Evolutionary conservation across 2,329 filamentous ascomycete species (phyloP).

Genomic region (Ophiocordyceps sinensis): DNA sequence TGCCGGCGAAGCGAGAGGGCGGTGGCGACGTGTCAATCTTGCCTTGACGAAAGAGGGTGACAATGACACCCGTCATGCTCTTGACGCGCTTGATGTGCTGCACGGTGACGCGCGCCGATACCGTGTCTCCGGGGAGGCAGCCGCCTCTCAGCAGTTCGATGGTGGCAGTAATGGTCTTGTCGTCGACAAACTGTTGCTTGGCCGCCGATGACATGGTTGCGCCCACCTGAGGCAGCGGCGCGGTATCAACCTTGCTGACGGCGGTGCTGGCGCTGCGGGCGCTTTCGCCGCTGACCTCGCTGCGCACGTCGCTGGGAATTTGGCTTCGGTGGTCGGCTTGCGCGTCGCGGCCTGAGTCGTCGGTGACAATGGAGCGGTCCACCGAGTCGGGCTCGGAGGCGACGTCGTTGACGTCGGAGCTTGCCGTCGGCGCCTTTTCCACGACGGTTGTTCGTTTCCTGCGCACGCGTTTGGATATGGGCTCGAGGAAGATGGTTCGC

Average conservation of each 20-base stretch:
- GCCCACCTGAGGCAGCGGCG: conserved; percentile 18
- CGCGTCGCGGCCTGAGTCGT: conserved; percentile 24
- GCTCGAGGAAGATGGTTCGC: conserved; percentile 74
- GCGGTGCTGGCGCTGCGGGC: conserved; percentile 51
- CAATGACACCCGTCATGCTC: conserved; percentile 82
- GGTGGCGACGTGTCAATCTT: conserved; percentile 67
- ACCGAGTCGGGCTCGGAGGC: conserved; percentile 21
- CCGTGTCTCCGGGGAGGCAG: conserved; percentile 69
- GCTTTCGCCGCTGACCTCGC: conserved; percentile 59
- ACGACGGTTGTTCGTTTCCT: conserved; percentile 39
- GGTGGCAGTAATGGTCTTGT: conserved; percentile 73
- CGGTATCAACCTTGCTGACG: conserved; percentile 34
- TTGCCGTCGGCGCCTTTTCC: conserved; percentile 26
- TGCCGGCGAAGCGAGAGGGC: conserved; percentile 31
- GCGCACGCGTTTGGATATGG: conserved; percentile 57
- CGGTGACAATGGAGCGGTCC: conserved; percentile 24
- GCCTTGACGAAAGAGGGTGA: conserved; percentile 83
- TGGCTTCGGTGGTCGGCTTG: conserved; percentile 24
- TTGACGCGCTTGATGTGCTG: conserved; percentile 82
- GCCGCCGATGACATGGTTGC: conserved; percentile 16
- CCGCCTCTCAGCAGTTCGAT: conserved; percentile 73
- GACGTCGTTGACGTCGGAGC: conserved; percentile 24
- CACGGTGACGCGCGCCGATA: conserved; percentile 68
- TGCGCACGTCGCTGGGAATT: conserved; percentile 41
- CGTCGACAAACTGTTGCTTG: conserved; percentile 33